phyloP scores from a whole-genome alignment of 2,329 filamentous ascomycete species.

The Xylaria polymorpha region DNA sequence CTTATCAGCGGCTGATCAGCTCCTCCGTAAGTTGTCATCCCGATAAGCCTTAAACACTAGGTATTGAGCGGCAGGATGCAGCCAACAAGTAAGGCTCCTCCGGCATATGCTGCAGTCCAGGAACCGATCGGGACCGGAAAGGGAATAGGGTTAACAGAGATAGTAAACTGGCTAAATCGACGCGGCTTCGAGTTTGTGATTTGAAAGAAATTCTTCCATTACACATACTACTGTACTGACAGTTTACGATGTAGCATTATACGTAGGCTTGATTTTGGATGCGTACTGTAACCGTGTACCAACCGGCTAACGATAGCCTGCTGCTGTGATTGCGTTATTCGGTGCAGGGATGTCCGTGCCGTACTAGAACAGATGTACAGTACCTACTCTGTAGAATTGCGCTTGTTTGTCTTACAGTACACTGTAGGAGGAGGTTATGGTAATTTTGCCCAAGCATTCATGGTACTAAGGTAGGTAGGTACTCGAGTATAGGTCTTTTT shows the following conservation, averaged over 20 bases:
- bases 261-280: not conserved
- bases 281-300: not conserved
- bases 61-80: slow-evolving; percentile 34
- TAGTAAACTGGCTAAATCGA: not conserved
- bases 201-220: not conserved
- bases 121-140: slow-evolving; percentile 11
- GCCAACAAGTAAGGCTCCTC: slow-evolving; percentile 24
- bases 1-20: slow-evolving; percentile 31
- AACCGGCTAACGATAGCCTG: slow-evolving; percentile 11
- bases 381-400: too few relatives aligned
- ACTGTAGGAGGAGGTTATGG: not conserved
- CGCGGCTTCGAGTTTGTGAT: not conserved
- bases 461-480: too few relatives aligned
- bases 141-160: slow-evolving; percentile 1
- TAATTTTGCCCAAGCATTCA: not conserved
- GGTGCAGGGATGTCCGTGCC: slow-evolving; percentile 7
- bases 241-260: not conserved
- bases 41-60: slow-evolving; percentile 29
- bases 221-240: not conserved
- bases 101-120: slow-evolving; percentile 28
- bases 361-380: slow-evolving; percentile 3
- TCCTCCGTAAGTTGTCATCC: not conserved
- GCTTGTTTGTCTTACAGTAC: not conserved
- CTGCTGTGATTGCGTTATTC: slow-evolving; percentile 24
- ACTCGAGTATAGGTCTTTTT: too few relatives aligned